A percentile compares a stretch with the other conserved stretches of the same genome.
Evolutionary conservation across 352 stramenopile species (phyloP).

Genomic region (Phytopythium ostracodes): DNA sequence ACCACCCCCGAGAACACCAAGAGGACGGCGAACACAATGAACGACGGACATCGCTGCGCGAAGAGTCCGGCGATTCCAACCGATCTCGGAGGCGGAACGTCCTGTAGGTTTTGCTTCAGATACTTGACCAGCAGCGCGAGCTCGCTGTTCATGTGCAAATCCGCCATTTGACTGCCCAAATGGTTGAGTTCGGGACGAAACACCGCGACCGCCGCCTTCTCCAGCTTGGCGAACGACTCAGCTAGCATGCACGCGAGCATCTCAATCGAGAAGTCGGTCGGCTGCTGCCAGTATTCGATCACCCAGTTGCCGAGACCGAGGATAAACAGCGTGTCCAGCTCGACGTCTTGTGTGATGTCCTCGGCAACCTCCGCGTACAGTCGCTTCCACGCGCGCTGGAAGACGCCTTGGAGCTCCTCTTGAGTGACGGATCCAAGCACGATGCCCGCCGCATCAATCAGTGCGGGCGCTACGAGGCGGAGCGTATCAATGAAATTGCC

Average conservation of each 20-base stretch:
- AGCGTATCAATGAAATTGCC: conserved; percentile 45
- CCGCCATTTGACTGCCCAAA: conserved; percentile 38
- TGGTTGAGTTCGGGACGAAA: conserved; percentile 55
- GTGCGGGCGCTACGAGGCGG: conserved; percentile 44
- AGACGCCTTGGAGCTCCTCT: conserved; percentile 34
- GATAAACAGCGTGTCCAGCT: conserved; percentile 70
- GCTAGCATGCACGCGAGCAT: conserved; percentile 59
- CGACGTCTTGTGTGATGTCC: conserved; percentile 57
- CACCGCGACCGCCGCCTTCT: conserved; percentile 40
- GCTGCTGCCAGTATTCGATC: conserved; percentile 80
- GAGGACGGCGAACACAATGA: conserved; percentile 40
- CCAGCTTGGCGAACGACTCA: conserved; percentile 50
- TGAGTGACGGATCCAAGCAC: conserved; percentile 47
- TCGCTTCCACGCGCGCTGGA: conserved; percentile 36
- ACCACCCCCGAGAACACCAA: conserved; percentile 51
- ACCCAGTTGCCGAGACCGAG: conserved; percentile 64
- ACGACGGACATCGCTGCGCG: conserved; percentile 61
- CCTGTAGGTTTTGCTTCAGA: conserved; percentile 54
- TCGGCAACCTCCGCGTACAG: conserved; percentile 40
- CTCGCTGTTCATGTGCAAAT: conserved; percentile 40
- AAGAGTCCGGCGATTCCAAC: conserved; percentile 45
- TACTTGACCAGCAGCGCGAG: conserved; percentile 57
- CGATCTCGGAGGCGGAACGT: conserved; percentile 39
- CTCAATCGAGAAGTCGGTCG: conserved; percentile 68
- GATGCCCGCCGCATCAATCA: conserved; percentile 65